Evolutionary conservation across 192 early-diverging fungal genomes (phyloP).

Genomic region (Rhizoclosmatium globosum): DNA sequence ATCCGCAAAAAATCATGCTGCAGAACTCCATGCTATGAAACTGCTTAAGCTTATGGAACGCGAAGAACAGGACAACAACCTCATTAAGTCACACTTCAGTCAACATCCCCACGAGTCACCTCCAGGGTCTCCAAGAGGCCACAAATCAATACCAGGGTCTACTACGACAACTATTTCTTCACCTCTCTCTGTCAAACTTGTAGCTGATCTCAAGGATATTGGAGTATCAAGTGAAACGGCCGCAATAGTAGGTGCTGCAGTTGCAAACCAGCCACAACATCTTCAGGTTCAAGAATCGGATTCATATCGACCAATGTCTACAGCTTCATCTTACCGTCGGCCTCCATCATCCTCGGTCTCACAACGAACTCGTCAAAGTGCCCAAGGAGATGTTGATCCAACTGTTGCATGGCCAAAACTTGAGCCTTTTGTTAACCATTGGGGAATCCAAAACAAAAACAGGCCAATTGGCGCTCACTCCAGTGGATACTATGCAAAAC

Average conservation of each 20-base stretch:
- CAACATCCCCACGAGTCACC: not conserved
- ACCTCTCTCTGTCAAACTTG: constrained; percentile 33
- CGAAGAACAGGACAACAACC: not conserved
- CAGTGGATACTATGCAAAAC: constrained; percentile 54
- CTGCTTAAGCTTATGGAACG: constrained; percentile 18
- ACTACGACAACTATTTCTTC: constrained; percentile 29
- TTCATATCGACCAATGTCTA: not conserved
- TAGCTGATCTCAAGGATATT: constrained; percentile 1
- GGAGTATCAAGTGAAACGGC: constrained; percentile 24
- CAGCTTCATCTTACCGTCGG: not conserved
- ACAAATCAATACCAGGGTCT: not conserved
- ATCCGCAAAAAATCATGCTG: not conserved
- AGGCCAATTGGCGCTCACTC: constrained; percentile 53
- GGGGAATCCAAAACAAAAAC: constrained; percentile 1
- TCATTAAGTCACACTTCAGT: not conserved
- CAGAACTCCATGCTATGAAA: constrained; percentile 23
- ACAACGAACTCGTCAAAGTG: not conserved
- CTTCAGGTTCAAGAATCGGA: not conserved
- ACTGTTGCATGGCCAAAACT: constrained; percentile 29
- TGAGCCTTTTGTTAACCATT: constrained; percentile 17
- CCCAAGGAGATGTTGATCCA: not conserved
- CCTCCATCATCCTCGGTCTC: not conserved
- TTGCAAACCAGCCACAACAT: not conserved
- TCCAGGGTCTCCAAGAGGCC: not conserved
- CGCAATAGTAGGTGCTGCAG: constrained; percentile 17